A percentile compares a stretch with the other conserved stretches of the same genome.
Conservation (phyloP, 176 grass and related monocot genomes). For the Oryza brachyantha region DNA sequence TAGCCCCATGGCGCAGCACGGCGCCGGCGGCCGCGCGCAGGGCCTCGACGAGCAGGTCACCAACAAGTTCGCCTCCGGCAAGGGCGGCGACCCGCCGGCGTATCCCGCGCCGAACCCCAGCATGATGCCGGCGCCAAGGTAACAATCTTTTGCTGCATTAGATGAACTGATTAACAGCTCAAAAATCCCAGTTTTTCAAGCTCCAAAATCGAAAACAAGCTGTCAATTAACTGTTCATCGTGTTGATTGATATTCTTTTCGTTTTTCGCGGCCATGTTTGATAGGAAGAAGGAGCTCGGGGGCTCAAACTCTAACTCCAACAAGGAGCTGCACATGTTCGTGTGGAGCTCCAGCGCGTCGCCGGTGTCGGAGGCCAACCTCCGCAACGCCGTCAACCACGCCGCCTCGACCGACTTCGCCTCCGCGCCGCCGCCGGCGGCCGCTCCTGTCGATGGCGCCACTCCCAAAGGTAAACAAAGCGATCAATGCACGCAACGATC, state of each 20-base stretch:
- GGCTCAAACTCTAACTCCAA: constrained; percentile 68
- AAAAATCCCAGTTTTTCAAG: neutral
- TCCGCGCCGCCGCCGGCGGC: neutral
- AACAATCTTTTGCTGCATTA: neutral
- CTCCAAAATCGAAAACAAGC: neutral
- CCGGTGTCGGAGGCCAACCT: constrained; percentile 93
- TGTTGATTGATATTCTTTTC: neutral
- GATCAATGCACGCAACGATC: neutral
- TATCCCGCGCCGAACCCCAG: constrained; percentile 74
- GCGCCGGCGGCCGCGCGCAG: constrained; percentile 12
- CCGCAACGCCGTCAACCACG: constrained; percentile 87
- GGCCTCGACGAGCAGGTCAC: constrained; percentile 60
- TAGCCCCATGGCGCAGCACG: constrained; percentile 44
- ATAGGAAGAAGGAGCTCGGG: constrained; percentile 70
- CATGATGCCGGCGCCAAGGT: constrained; percentile 59
- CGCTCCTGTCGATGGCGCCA: constrained; percentile 39
- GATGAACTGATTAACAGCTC: neutral
- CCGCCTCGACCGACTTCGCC: constrained; percentile 78
- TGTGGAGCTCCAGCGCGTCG: constrained; percentile 86
- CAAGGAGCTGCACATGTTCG: constrained; percentile 95
- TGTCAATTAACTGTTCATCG: neutral
- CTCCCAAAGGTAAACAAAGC: constrained; percentile 56
- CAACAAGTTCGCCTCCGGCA: constrained; percentile 45
- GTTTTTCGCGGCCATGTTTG: neutral
- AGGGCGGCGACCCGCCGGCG: constrained; percentile 12